These are phyloP conservation scores for Uronychia setigera DNA, from an alignment of 73 alveolate species.

Conservation along the genomic window DNA sequence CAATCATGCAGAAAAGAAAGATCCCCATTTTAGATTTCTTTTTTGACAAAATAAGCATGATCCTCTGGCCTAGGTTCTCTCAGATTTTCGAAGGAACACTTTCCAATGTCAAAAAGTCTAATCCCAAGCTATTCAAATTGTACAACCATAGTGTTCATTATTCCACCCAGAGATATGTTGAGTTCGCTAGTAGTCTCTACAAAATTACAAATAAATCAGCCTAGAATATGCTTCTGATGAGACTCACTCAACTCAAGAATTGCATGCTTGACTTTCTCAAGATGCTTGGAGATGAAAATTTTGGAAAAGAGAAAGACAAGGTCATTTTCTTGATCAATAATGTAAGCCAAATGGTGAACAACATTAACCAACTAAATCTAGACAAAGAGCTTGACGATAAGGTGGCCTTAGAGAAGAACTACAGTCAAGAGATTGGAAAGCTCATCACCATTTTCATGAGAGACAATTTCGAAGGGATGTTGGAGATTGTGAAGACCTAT, in stretches of 20 bases:
- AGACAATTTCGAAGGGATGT: constrained; percentile 31
- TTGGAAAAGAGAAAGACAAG: constrained; percentile 39
- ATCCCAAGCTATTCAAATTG: constrained; percentile 36
- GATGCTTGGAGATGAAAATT: constrained; percentile 19
- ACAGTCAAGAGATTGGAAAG: neutral
- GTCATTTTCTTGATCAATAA: constrained; percentile 36
- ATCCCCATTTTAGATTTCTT: constrained; percentile 52
- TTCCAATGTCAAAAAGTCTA: constrained; percentile 30
- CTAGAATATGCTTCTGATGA: constrained; percentile 47
- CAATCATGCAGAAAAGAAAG: constrained; percentile 33
- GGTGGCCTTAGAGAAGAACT: constrained; percentile 10
- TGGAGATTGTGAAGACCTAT: constrained; percentile 18
- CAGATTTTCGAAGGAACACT: constrained; percentile 17
- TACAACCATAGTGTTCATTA: constrained; percentile 44
- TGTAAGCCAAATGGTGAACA: constrained; percentile 4
- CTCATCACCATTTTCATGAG: constrained; percentile 3
- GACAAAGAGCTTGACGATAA: constrained; percentile 38
- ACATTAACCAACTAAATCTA: constrained; percentile 17
- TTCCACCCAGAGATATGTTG: constrained; percentile 42
- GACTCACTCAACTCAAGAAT: constrained; percentile 33
- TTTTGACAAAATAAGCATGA: constrained; percentile 49
- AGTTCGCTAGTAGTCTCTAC: constrained; percentile 29
- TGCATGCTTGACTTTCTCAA: constrained; percentile 1
- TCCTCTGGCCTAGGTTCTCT: constrained; percentile 69
- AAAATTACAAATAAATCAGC: constrained; percentile 33